These are phyloP conservation scores for Serendipita sp. DNA, from an alignment of 768 basidiomycete genomes.

Conservation along the genomic window DNA sequence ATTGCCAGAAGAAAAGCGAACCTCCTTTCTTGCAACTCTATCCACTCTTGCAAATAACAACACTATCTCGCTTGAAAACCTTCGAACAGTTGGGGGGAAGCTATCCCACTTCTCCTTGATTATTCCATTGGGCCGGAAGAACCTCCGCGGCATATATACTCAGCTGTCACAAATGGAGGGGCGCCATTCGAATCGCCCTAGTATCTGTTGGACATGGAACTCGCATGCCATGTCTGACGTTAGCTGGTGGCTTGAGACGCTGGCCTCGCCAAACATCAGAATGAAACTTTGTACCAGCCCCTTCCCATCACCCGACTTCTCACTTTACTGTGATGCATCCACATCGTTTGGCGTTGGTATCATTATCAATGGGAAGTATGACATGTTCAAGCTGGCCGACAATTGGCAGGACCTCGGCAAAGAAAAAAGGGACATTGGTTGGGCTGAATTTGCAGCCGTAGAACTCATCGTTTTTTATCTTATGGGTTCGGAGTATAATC, in stretches of 20 bases:
- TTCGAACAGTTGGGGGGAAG: too few species aligned
- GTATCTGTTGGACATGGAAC: background rate
- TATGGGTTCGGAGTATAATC: too few species aligned
- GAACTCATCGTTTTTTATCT: slow-evolving; percentile 17
- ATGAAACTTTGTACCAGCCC: background rate
- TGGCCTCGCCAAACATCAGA: background rate
- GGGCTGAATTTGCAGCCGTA: slow-evolving; percentile 31
- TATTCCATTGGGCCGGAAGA: too few species aligned
- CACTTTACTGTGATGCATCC: slow-evolving; percentile 28
- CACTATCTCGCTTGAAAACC: too few species aligned
- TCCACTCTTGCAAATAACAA: too few species aligned
- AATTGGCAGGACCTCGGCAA: slow-evolving; percentile 18
- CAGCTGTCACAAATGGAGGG: too few species aligned
- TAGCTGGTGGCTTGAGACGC: background rate
- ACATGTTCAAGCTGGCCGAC: slow-evolving; percentile 24
- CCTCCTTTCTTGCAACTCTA: too few species aligned
- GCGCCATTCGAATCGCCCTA: too few species aligned
- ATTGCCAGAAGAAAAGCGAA: background rate
- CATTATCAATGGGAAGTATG: slow-evolving; percentile 20
- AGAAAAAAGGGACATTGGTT: slow-evolving; percentile 21
- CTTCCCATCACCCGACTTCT: slow-evolving; percentile 7
- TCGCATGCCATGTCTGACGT: background rate
- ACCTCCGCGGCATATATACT: too few species aligned
- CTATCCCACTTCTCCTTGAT: too few species aligned
- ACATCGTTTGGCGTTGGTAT: slow-evolving; percentile 27